Evolutionary conservation across 306 rosid species (phyloP).

Genomic region (Calophaca sinica): DNA sequence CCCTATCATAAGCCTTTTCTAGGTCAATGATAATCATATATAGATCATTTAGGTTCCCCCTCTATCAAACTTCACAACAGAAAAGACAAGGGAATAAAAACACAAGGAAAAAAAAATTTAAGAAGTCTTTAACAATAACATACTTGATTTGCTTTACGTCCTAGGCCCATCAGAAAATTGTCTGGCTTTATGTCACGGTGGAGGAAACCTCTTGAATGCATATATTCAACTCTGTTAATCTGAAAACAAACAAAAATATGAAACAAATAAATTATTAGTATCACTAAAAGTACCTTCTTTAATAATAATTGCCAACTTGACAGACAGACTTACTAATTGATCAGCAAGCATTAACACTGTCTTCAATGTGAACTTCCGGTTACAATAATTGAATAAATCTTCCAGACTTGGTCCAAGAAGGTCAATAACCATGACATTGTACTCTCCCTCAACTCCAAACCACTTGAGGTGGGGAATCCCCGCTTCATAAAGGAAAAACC

Average conservation of each 20-base stretch:
- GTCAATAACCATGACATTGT: constrained; percentile 95
- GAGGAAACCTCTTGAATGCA: constrained; percentile 99
- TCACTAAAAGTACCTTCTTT: constrained; percentile 22
- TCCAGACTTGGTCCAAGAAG: constrained; percentile 99
- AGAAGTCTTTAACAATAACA: constrained; percentile 22
- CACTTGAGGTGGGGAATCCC: constrained; percentile 99
- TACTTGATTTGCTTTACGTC: constrained; percentile 99
- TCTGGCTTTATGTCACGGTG: constrained; percentile 99
- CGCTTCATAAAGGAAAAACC: constrained; percentile 63
- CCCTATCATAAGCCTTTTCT: constrained; percentile 23
- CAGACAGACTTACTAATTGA: constrained; percentile 76
- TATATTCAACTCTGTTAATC: constrained; percentile 98
- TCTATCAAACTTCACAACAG: constrained; percentile 26
- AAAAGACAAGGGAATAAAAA: constrained; percentile 4
- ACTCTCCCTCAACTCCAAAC: constrained; percentile 98
- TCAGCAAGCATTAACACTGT: constrained; percentile 98
- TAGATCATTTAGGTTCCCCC: constrained; percentile 10
- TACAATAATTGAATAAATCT: constrained; percentile 96
- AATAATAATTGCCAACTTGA: constrained; percentile 35
- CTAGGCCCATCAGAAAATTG: constrained; percentile 98
- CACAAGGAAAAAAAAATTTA: background rate
- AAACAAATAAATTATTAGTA: constrained; percentile 22
- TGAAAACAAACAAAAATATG: constrained; percentile 52
- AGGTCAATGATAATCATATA: constrained; percentile 24
- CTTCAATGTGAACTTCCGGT: constrained; percentile 86